A percentile compares a stretch with the other conserved stretches of the same genome.
Conservation (phyloP, 2,329 filamentous ascomycete genomes). For the Aphanoascus verrucosus region DNA sequence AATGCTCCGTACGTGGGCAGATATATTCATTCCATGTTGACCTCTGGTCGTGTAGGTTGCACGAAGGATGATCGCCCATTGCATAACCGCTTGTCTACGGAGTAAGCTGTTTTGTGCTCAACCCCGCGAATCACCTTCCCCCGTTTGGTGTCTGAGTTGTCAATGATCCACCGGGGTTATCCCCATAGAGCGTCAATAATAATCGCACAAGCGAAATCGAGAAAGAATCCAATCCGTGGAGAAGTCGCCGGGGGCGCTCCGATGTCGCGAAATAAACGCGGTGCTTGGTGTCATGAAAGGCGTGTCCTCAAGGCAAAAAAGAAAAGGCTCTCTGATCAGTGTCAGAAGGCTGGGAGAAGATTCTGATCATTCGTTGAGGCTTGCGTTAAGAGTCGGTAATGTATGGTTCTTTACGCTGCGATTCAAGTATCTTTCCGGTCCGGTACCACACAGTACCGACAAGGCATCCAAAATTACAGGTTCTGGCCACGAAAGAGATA, state of each 20-base stretch:
- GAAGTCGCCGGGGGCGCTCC: too few species aligned
- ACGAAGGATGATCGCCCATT: slow-evolving; percentile 8
- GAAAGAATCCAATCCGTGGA: too few species aligned
- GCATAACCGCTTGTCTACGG: slow-evolving; percentile 11
- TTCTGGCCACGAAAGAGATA: background rate
- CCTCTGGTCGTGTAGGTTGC: background rate
- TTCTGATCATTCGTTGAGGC: background rate
- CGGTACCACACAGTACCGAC: slow-evolving; percentile 2
- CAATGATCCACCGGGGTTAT: slow-evolving; percentile 3
- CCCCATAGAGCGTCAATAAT: background rate
- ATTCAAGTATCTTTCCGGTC: background rate
- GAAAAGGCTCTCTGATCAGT: too few species aligned
- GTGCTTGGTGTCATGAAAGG: too few species aligned
- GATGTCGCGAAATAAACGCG: too few species aligned
- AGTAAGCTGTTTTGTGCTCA: too few species aligned
- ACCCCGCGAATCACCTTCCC: background rate
- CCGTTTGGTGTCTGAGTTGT: slow-evolving; percentile 6
- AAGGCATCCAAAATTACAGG: background rate
- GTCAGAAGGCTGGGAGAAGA: background rate
- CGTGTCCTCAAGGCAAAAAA: too few species aligned
- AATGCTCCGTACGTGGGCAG: background rate
- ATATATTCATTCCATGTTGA: background rate
- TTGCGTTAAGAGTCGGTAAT: background rate
- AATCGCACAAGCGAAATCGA: background rate
- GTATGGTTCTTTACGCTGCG: background rate